Conservation (phyloP, 768 basidiomycete genomes). For the Leccinum incarnatum region DNA sequence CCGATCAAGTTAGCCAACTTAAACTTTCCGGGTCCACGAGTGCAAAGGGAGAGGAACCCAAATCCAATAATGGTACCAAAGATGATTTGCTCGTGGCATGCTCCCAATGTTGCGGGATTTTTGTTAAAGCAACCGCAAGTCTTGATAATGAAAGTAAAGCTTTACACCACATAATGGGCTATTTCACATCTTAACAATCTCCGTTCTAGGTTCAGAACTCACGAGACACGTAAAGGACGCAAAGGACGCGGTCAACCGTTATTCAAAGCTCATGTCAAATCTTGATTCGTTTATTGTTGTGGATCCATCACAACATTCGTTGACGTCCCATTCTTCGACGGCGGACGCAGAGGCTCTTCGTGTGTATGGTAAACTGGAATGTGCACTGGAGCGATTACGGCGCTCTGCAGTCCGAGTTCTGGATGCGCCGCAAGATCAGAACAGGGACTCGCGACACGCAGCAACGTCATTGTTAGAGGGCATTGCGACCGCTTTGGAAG, state of each 20-base stretch:
- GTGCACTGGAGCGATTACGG: slow-evolving; percentile 58
- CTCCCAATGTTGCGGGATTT: slow-evolving; percentile 39
- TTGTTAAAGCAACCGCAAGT: slow-evolving; percentile 45
- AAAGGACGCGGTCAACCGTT: slow-evolving; percentile 16
- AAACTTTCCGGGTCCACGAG: slow-evolving; percentile 14
- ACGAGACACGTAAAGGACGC: slow-evolving; percentile 20
- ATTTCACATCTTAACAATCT: background rate
- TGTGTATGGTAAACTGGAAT: slow-evolving; percentile 51
- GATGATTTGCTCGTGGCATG: slow-evolving; percentile 33
- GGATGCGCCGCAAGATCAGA: slow-evolving; percentile 31
- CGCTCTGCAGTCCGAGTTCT: slow-evolving; percentile 47
- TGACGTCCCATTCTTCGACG: background rate
- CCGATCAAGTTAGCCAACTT: slow-evolving; percentile 17
- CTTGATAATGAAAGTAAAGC: slow-evolving; percentile 22
- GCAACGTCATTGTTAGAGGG: slow-evolving; percentile 35
- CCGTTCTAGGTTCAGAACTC: slow-evolving; percentile 14
- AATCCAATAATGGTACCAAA: background rate
- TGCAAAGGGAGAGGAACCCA: background rate
- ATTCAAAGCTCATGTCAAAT: slow-evolving; percentile 15
- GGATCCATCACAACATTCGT: background rate
- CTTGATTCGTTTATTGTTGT: slow-evolving; percentile 9
- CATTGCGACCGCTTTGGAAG: slow-evolving; percentile 34
- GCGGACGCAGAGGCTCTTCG: slow-evolving; percentile 26
- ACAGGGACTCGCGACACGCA: slow-evolving; percentile 4
- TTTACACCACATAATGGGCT: no score